Evolutionary conservation across 2,329 filamentous ascomycete species (phyloP).

Genomic region (Knoxdaviesia proteae): DNA sequence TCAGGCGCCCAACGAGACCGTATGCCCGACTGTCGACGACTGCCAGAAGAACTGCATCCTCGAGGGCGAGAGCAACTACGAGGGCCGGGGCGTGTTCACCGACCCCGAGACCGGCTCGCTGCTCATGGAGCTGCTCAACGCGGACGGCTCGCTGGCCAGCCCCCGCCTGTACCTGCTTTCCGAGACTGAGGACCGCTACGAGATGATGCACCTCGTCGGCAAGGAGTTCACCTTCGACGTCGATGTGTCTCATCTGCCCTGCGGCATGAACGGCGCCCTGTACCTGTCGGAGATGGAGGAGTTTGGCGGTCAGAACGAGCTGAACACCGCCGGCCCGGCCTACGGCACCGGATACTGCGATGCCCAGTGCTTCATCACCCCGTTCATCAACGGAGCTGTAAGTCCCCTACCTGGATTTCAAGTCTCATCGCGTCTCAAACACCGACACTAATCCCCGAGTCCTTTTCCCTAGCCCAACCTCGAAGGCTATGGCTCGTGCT

Average conservation of each 20-base stretch:
- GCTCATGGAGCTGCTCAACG: conserved; percentile 11
- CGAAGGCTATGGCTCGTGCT: conserved; percentile 23
- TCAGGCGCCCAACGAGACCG: conserved; percentile 16
- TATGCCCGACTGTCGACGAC: conserved; percentile 25
- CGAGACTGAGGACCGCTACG: conserved; percentile 30
- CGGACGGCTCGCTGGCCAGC: conserved; percentile 8
- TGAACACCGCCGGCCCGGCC: conserved; percentile 34
- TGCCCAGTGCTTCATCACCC: conserved; percentile 30
- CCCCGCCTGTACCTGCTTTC: conserved; percentile 39
- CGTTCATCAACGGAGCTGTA: conserved; percentile 28
- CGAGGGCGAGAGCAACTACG: conserved; percentile 27
- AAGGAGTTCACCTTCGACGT: conserved; percentile 46
- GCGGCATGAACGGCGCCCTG: conserved; percentile 46
- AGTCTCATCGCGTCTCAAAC: neutral
- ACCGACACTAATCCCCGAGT: conserved; percentile 8
- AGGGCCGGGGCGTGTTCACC: conserved; percentile 12
- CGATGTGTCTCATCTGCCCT: conserved; percentile 41
- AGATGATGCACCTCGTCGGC: conserved; percentile 37
- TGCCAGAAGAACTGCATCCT: conserved; percentile 34
- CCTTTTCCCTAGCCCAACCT: conserved; percentile 13
- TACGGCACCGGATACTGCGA: conserved; percentile 46
- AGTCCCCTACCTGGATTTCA: conserved; percentile 2
- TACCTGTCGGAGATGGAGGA: conserved; percentile 35
- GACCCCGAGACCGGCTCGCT: conserved; percentile 9
- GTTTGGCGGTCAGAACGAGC: conserved; percentile 35